These are phyloP conservation scores for Scenedesmus sp. DNA, from an alignment of 163 green algal species.

Conservation along the genomic window DNA sequence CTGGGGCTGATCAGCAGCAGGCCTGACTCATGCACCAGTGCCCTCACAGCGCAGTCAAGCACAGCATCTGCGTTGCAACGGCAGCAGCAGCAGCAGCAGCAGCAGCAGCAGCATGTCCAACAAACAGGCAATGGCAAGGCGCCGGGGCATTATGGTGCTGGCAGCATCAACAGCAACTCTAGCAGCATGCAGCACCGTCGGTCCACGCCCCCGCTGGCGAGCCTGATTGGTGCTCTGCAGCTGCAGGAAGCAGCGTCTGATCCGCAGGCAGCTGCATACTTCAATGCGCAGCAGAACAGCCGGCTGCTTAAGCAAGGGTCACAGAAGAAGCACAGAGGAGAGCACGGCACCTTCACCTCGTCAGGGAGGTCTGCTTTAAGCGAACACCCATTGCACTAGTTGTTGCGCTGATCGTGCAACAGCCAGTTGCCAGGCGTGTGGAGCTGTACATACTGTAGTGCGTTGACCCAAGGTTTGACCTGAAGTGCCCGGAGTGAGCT, in stretches of 20 bases:
- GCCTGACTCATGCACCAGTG: background rate
- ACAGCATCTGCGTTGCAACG: background rate
- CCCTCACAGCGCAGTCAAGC: background rate
- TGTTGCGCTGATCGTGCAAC: too few relatives aligned
- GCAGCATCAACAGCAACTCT: background rate
- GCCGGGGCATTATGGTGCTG: background rate
- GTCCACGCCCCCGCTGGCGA: constrained; percentile 42
- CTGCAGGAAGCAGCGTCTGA: constrained; percentile 4
- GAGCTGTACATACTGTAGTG: background rate
- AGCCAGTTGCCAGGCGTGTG: background rate
- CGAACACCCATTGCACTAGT: background rate
- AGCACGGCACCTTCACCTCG: constrained; percentile 48
- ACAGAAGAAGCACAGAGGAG: constrained; percentile 37
- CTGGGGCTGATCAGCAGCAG: constrained; percentile 8
- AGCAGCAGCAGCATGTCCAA: background rate
- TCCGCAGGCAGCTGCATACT: constrained; percentile 37
- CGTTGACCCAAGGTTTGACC: background rate
- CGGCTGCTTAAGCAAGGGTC: background rate
- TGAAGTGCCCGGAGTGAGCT: background rate
- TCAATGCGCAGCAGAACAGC: constrained; percentile 11
- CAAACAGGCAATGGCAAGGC: background rate
- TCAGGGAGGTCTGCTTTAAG: background rate
- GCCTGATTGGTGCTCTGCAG: constrained; percentile 23
- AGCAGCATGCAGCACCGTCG: constrained; percentile 29
- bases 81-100: background rate